Evolutionary conservation across 345 rosid genomes (phyloP), one percentile per base, ranked within the genome.

Genomic region (Cardamine chenopodiifolia): DNA sequence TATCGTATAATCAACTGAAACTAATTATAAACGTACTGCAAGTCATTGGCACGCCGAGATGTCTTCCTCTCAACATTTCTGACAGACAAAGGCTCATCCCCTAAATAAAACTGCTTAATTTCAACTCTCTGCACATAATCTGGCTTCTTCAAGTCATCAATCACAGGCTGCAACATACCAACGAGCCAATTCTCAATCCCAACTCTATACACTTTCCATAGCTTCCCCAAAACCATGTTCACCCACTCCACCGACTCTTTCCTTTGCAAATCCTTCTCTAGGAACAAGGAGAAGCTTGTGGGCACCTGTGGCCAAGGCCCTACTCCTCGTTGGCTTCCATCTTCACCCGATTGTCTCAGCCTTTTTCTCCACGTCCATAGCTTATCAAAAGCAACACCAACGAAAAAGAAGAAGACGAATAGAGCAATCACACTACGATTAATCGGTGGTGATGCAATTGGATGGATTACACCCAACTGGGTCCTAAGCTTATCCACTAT

Each of bases 211-310:
- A 92, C 98, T 82, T 88, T 90, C 98, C 96, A 88, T 49, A 90
- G 61, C 84, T 92, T 92, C 31, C 88, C 94, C 88, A 92, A 66
- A 52, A 92, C 96, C 96, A 92, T 92, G 66, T 92, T 92, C 23
- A 92, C 98, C 98, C 98, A 92, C 77, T 92, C 98, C 37, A 92
- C 98, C 0, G 98, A 92, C 73, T 92, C 98, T 62, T 92, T 92
- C 82, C 98, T 87, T 77, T 82, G 92, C 88, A 92, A 85, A 78
- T 92, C 97, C 80, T 92, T 86, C 80, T 92, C 98, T 80, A 92
- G 61, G 37, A 92, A 85, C 79, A 85, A 73, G 0, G 94, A 90
- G 55, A 92, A 92, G 72, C 98, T 90, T 7, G 94, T 88, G 19
- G 98, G 98, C 29, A 90, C 91, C 68, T 88, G 96, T 13, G 91